Conservation (phyloP, 768 basidiomycete species). For the Amanita molliuscula region DNA sequence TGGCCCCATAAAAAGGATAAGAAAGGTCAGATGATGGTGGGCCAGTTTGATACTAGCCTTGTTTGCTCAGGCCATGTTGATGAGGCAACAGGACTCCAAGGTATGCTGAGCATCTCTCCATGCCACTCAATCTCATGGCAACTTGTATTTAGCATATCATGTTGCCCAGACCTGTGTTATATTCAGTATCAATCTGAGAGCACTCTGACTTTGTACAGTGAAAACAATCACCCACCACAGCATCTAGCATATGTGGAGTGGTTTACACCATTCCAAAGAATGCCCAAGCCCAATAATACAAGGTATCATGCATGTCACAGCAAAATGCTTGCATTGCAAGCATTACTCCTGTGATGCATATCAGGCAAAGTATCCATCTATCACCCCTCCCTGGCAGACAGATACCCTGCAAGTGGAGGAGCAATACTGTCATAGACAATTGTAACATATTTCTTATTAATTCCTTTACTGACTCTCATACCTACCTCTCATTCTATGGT, state of each 20-base stretch:
- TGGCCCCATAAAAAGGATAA: background rate
- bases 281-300: too few species aligned
- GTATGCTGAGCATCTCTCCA: background rate
- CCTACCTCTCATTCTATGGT: background rate
- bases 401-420: background rate
- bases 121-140: background rate
- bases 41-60: background rate
- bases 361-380: background rate
- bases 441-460: background rate
- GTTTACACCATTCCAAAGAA: too few species aligned
- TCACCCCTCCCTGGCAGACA: background rate
- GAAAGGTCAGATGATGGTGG: background rate
- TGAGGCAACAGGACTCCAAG: background rate
- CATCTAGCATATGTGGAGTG: too few species aligned
- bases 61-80: background rate
- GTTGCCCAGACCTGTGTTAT: background rate
- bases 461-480: background rate
- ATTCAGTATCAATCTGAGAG: background rate
- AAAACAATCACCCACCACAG: background rate
- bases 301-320: too few species aligned
- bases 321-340: too few species aligned
- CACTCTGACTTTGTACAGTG: background rate
- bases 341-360: too few species aligned
- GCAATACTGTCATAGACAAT: background rate
- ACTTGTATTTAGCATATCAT: background rate